Percentiles rank a stretch among this genome's conserved stretches.
Conservation (phyloP, 306 rosid species). For the Cajanus cajan region DNA sequence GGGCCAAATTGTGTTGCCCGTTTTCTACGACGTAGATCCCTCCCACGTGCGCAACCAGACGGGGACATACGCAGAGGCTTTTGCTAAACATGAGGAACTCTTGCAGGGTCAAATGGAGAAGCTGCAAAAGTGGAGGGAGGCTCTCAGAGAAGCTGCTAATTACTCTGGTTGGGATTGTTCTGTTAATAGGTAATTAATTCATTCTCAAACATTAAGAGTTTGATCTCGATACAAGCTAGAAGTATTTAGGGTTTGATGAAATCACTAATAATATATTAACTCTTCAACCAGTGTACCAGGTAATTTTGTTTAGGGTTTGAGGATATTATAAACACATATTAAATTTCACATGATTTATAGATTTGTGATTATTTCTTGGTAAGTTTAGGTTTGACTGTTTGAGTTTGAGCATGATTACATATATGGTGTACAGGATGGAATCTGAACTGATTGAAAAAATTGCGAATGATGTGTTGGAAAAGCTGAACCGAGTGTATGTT, state of each 20-base stretch:
- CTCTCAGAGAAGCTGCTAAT: slow-evolving; percentile 37
- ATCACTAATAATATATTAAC: too few relatives aligned
- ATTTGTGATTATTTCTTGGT: too few relatives aligned
- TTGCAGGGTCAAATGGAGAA: background rate
- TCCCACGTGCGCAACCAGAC: slow-evolving; percentile 8
- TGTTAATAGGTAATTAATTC: slow-evolving; percentile 31
- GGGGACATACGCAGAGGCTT: background rate
- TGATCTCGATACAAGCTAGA: too few relatives aligned
- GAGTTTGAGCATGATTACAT: background rate
- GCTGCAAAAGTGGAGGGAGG: slow-evolving; percentile 20
- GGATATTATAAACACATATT: too few relatives aligned
- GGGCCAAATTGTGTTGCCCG: slow-evolving; percentile 15
- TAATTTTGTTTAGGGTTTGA: too few relatives aligned
- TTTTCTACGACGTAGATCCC: slow-evolving; percentile 23
- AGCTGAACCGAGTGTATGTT: slow-evolving; percentile 29
- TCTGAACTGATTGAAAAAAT: slow-evolving; percentile 35
- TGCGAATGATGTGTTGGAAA: slow-evolving; percentile 34
- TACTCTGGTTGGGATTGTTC: slow-evolving; percentile 48
- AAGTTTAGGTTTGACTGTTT: background rate
- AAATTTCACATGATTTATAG: too few relatives aligned
- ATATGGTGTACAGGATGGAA: slow-evolving; percentile 28
- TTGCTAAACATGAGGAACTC: background rate
- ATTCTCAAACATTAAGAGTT: too few relatives aligned
- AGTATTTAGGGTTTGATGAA: too few relatives aligned
- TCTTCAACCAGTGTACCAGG: too few relatives aligned